Evolutionary conservation across 768 basidiomycete genomes (phyloP).

Genomic region (Multifurca ochricompacta): DNA sequence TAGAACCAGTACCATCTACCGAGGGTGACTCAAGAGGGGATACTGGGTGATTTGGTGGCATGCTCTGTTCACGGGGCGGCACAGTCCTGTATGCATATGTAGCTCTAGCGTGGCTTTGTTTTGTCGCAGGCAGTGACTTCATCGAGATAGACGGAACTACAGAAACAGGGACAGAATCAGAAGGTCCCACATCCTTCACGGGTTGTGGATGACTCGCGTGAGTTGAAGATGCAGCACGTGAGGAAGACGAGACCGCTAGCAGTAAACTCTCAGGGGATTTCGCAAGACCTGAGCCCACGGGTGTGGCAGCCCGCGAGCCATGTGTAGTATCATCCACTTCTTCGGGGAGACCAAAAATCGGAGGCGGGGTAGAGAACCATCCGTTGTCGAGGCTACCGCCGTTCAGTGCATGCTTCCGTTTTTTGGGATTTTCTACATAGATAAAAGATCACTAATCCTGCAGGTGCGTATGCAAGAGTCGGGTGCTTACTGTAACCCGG

Average conservation of each 20-base stretch:
- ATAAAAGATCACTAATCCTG: neutral
- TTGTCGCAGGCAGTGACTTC: neutral
- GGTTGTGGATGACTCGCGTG: neutral
- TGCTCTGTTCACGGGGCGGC: neutral
- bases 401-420: neutral
- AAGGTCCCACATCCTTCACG: neutral
- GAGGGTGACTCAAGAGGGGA: neutral
- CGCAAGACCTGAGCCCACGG: neutral
- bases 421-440: conserved; percentile 1
- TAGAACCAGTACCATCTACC: neutral
- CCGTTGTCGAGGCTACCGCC: neutral
- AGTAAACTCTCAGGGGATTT: neutral
- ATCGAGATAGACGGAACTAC: too few species aligned
- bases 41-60: neutral
- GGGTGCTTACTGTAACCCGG: neutral
- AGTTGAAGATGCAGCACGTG: neutral
- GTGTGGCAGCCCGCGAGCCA: neutral
- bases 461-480: neutral
- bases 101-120: neutral
- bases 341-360: neutral
- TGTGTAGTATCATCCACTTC: neutral
- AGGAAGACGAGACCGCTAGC: neutral
- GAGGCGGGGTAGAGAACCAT: conserved; percentile 12
- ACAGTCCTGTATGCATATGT: conserved; percentile 5
- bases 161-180: neutral